Conservation (phyloP, 495 filamentous ascomycete genomes). For the Physcia stellaris region DNA sequence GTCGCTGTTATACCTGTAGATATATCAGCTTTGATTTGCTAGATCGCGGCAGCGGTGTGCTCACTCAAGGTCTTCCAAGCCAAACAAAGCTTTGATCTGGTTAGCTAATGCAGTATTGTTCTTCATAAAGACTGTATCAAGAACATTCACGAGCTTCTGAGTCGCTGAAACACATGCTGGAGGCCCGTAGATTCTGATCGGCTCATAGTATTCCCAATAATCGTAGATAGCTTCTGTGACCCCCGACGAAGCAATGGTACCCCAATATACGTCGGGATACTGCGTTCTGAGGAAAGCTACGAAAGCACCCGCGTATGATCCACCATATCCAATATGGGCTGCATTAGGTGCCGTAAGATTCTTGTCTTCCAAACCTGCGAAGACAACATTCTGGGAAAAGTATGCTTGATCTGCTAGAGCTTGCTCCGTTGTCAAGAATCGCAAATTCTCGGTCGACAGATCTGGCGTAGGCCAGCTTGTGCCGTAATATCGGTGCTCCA, state of each 20-base stretch:
- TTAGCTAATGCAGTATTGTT: conserved; percentile 29
- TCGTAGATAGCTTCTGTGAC: conserved; percentile 59
- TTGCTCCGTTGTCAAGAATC: conserved; percentile 66
- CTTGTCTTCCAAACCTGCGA: conserved; percentile 46
- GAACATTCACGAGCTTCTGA: conserved; percentile 43
- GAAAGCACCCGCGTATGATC: conserved; percentile 61
- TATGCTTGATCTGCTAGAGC: conserved; percentile 58
- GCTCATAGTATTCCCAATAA: conserved; percentile 59
- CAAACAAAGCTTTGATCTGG: conserved; percentile 47
- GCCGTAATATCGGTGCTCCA: conserved; percentile 68
- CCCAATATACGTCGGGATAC: conserved; percentile 58
- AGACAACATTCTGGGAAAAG: conserved; percentile 54
- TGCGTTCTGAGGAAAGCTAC: conserved; percentile 54
- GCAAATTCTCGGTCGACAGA: conserved; percentile 48
- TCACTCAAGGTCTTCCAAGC: conserved; percentile 38
- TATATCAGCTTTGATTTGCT: no score
- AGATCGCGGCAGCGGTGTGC: no score
- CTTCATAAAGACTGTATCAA: conserved; percentile 53
- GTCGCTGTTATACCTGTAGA: conserved; percentile 32
- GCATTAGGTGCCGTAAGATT: conserved; percentile 42
- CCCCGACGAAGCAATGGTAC: conserved; percentile 41
- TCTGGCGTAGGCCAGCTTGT: conserved; percentile 42
- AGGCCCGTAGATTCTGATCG: conserved; percentile 43
- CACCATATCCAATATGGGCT: conserved; percentile 59
- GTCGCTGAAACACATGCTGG: conserved; percentile 39